Conservation (phyloP, 2,329 filamentous ascomycete genomes). For the Pseudogymnoascus sp. region DNA sequence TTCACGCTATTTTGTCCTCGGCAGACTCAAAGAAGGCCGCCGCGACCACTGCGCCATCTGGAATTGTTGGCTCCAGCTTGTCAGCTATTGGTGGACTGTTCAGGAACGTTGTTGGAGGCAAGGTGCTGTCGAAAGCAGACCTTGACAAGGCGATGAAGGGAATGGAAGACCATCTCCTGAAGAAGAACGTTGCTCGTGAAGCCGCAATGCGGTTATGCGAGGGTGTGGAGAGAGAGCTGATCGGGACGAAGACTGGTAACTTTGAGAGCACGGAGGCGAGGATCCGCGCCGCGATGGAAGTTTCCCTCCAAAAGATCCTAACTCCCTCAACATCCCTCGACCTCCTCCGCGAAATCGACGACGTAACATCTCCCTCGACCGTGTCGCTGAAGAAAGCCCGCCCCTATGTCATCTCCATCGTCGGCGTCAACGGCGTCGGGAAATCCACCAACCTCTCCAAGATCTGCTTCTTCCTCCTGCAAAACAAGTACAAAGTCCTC, state of each 20-base stretch:
- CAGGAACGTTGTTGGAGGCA: slow-evolving; percentile 90
- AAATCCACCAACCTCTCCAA: slow-evolving; percentile 98
- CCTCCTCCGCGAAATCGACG: slow-evolving; percentile 84
- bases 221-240: slow-evolving; percentile 79
- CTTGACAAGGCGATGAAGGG: slow-evolving; percentile 87
- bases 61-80: slow-evolving; percentile 70
- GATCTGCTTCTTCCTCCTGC: slow-evolving; percentile 93
- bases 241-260: slow-evolving; percentile 83
- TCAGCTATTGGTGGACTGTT: slow-evolving; percentile 83
- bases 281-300: slow-evolving; percentile 81
- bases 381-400: slow-evolving; percentile 57
- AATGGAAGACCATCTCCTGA: slow-evolving; percentile 90
- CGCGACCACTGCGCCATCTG: slow-evolving; percentile 39
- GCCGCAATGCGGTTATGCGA: slow-evolving; percentile 86
- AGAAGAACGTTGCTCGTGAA: slow-evolving; percentile 94
- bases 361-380: slow-evolving; percentile 58
- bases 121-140: slow-evolving; percentile 81
- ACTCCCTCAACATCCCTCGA: slow-evolving; percentile 93
- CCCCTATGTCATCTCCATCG: slow-evolving; percentile 95
- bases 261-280: slow-evolving; percentile 84
- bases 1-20: slow-evolving; percentile 77
- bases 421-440: slow-evolving; percentile 95
- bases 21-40: slow-evolving; percentile 59
- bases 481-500: slow-evolving; percentile 93
- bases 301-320: slow-evolving; percentile 86